phyloP scores from a whole-genome alignment of 164 flowering plant species.

The Tetrastigma voinierianum region DNA sequence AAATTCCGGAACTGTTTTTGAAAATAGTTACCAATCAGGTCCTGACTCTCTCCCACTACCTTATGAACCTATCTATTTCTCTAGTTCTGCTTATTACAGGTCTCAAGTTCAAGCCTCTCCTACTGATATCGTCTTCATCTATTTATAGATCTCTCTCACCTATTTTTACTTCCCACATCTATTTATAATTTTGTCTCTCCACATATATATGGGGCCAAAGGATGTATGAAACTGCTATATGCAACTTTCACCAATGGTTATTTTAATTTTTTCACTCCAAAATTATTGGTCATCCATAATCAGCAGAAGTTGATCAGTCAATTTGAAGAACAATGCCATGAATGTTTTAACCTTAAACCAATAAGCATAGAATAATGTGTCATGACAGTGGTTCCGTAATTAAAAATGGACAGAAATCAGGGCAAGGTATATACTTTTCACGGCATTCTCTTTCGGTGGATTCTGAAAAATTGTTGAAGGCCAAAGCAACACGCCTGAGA shows the following conservation, averaged over 20 bases:
- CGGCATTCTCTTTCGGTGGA: slow-evolving; percentile 81
- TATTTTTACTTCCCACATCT: no score
- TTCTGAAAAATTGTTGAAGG: slow-evolving; percentile 88
- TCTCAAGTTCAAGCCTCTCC: no score
- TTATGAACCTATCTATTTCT: no score
- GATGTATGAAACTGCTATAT: background rate
- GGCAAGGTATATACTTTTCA: slow-evolving; percentile 56
- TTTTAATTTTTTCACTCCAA: background rate
- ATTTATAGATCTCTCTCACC: no score
- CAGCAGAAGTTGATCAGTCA: background rate
- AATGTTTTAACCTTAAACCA: background rate
- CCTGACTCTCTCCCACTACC: no score
- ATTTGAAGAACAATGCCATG: background rate
- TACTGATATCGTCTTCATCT: background rate
- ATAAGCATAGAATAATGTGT: no score
- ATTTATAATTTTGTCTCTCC: no score
- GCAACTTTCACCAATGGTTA: background rate
- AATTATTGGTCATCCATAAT: background rate
- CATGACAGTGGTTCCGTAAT: background rate
- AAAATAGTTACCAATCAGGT: no score
- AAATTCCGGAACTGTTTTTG: no score
- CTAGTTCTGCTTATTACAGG: no score
- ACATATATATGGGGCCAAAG: no score
- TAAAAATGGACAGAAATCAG: background rate
- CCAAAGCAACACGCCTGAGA: slow-evolving; percentile 80